These are phyloP conservation scores for Diaporthe longicolla DNA, from an alignment of 2,329 filamentous ascomycete genomes.

Conservation along the genomic window DNA sequence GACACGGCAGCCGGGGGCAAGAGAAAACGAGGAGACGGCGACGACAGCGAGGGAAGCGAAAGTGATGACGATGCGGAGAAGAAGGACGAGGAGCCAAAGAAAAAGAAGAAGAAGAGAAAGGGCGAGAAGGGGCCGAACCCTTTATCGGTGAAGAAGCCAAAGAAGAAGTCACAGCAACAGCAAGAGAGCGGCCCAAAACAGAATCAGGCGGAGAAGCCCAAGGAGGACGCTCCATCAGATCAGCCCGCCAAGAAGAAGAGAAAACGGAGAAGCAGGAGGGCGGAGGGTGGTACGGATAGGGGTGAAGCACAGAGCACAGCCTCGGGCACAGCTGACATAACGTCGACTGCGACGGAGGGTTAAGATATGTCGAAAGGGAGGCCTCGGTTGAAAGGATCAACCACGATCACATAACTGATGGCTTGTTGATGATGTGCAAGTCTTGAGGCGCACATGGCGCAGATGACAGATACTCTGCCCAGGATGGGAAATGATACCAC, in stretches of 20 bases:
- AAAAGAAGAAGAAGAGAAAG: slow-evolving; percentile 52
- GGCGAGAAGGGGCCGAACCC: slow-evolving; percentile 54
- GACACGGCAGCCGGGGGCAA: slow-evolving; percentile 53
- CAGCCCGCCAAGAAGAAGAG: slow-evolving; percentile 54
- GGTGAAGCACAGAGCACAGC: slow-evolving; percentile 44
- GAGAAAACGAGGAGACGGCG: slow-evolving; percentile 63
- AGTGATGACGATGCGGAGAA: slow-evolving; percentile 46
- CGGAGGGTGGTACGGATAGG: slow-evolving; percentile 14
- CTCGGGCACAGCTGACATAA: slow-evolving; percentile 44
- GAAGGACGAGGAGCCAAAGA: slow-evolving; percentile 47
- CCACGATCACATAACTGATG: background rate
- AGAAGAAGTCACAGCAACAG: slow-evolving; percentile 48
- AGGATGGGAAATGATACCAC: slow-evolving; percentile 16
- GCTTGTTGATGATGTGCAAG: background rate
- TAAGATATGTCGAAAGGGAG: background rate
- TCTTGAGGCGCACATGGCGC: background rate
- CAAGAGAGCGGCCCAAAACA: slow-evolving; percentile 27
- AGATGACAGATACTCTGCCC: background rate
- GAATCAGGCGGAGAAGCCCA: slow-evolving; percentile 41
- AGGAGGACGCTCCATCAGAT: slow-evolving; percentile 44
- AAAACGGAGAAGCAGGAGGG: slow-evolving; percentile 53
- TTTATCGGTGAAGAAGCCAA: slow-evolving; percentile 53
- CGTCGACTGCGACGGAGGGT: slow-evolving; percentile 16
- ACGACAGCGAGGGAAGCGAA: slow-evolving; percentile 55
- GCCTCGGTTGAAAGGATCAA: background rate